Evolutionary conservation across 2,329 filamentous ascomycete species (phyloP), one percentile per base, ranked within the genome.

Genomic region (Thermoascus crustaceus): DNA sequence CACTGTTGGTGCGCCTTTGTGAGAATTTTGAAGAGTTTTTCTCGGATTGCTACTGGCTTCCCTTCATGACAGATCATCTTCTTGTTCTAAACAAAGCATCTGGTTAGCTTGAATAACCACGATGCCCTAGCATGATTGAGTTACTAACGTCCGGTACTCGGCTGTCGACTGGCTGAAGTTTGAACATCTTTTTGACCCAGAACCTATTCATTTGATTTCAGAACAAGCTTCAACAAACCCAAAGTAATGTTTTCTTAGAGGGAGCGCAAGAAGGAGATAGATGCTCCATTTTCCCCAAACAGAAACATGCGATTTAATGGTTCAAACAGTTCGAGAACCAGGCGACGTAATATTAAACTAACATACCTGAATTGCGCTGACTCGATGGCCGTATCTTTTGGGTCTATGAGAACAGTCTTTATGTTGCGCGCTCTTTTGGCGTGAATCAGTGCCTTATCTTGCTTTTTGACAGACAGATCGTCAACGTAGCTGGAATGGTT

Each of bases 131-230:
- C 8, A 11, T 10, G 29, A 32, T 16, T 17, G n/a, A 21, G 35
- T 30, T 40, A 49, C 63, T 39, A 46, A 68, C 64, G 46, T 63
- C 54, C 25, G 55, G 49, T 34, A 53, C 50, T 33, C 54, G 57
- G 19, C 51, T 47, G 13, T 64, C 65, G 27, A 58, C 50, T 22
- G 58, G 49, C 37, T 65, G 57, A 26, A 71, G 56, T 34, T 64
- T 64, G 46, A 71, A 71, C 68, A 71, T 71, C 46, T 71, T 71
- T 45, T 71, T 71, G 16, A 68, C 67, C 68, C 68, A 71, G 41
- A 71, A 71, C 30, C 68, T 69, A 41, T 27, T 22, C 30, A 17
- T 31, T 30, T 7, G 8, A 23, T 36, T 9, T 32, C 26, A 34
- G 39, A 44, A n/a, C n/a, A n/a, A 38, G 10, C 10, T 17, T 33